Conservation (phyloP, 2,329 filamentous ascomycete species). For the Fusarium musae region DNA sequence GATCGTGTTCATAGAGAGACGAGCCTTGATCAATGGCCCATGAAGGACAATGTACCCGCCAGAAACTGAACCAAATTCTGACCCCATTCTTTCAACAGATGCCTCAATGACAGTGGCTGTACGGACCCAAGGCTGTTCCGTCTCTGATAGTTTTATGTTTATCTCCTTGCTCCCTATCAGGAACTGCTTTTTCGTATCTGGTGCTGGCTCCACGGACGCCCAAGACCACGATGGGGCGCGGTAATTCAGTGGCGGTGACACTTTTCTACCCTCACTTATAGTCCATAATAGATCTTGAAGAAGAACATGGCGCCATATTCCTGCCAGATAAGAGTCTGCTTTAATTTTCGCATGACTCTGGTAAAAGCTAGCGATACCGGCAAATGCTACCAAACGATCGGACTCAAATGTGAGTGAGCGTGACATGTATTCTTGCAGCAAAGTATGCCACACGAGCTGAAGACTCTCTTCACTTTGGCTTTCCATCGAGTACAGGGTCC, state of each 20-base stretch:
- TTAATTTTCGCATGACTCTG: constrained; percentile 9
- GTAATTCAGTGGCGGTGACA: constrained; percentile 25
- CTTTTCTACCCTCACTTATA: constrained; percentile 28
- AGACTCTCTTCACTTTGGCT: neutral
- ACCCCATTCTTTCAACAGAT: constrained; percentile 9
- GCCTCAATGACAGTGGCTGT: constrained; percentile 6
- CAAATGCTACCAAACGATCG: constrained; percentile 30
- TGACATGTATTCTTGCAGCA: constrained; percentile 29
- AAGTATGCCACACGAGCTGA: constrained; percentile 9
- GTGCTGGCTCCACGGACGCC: constrained; percentile 29
- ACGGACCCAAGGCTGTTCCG: constrained; percentile 16
- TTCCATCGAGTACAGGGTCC: constrained; percentile 13
- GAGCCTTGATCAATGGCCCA: constrained; percentile 27
- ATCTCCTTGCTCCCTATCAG: constrained; percentile 9
- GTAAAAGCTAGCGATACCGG: constrained; percentile 27
- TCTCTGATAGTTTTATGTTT: neutral
- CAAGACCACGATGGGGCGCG: constrained; percentile 37
- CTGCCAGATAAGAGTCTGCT: constrained; percentile 23
- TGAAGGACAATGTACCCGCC: constrained; percentile 18
- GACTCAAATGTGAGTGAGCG: constrained; percentile 32
- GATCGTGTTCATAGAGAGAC: constrained; percentile 16
- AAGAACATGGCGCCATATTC: constrained; percentile 26
- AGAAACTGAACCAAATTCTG: constrained; percentile 22
- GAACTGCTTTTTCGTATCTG: neutral
- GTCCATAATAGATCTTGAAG: constrained; percentile 25